Evolutionary conservation across 2,329 filamentous ascomycete genomes (phyloP), one percentile per base, ranked within the genome.

Genomic region (Alternaria sp.): DNA sequence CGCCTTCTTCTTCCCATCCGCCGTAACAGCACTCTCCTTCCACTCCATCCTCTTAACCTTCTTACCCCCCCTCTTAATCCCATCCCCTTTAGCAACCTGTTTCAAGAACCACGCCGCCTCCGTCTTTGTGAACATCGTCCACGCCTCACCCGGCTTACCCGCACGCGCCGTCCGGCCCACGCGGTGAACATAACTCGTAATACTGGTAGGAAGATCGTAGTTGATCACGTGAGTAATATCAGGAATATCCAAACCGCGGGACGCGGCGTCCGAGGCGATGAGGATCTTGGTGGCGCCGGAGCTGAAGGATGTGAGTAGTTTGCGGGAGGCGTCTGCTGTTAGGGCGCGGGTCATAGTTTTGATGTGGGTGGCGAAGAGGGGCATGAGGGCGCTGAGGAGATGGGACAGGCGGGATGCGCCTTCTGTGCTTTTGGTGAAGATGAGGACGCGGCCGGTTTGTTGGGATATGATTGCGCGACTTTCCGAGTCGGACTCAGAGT

Each of bases 101-200:
- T 91, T 91, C 87, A 92, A 93, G 81, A 98, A 99, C 94, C 96
- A 97, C 47, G 91, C 88, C 21, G 90, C 93, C 81, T 99, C 94
- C 3, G 87, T 86, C 71, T 93, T 90, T 5, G 90, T 90, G 52
- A 97, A 89, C 12, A 99, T 82, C 0, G 93, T 97, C 92, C 93
- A 97, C 1, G 95, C 93, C 51, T 89, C 85, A 2, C 95, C 95
- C 1, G 82, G 70, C 58, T 89, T 88, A 1, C 91, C 93, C 0
- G 93, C 96, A 77, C 94, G 87, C 1, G 95, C 95, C 1, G 95
- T 97, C 60, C 96, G 89, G 40, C 96, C 95, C 2, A 97, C 93
- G 44, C 96, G 90, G 78, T 98, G 96, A 5, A 98, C 89, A 73
- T 98, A 98, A 23, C 89, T 91, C 6, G 91, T 91, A 32, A 93